Percentiles rank a stretch among this genome's conserved stretches.
Conservation (phyloP, 371 early-diverging fungal genomes). For the Syncephalastrum sp. region DNA sequence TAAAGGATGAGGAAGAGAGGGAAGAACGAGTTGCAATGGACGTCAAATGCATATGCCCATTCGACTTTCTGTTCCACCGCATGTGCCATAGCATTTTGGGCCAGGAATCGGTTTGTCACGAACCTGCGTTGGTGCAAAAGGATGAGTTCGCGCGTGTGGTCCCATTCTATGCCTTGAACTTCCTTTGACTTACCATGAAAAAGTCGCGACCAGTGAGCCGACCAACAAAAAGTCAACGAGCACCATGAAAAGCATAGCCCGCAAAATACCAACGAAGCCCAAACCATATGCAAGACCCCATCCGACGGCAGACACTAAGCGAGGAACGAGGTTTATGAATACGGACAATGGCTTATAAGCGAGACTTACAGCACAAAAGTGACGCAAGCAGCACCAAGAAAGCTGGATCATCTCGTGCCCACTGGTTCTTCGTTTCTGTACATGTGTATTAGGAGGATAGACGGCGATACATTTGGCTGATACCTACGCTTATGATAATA, state of each 20-base stretch:
- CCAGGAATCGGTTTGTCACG: constrained; percentile 77
- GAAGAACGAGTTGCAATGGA: constrained; percentile 92
- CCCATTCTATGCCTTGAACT: background rate
- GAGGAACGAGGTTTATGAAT: background rate
- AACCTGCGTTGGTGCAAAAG: constrained; percentile 39
- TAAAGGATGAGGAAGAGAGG: constrained; percentile 81
- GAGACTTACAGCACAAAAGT: constrained; percentile 57
- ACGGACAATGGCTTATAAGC: background rate
- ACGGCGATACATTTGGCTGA: background rate
- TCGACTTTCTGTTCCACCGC: constrained; percentile 86
- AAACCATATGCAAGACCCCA: constrained; percentile 72
- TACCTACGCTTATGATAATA: constrained; percentile 89
- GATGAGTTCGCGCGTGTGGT: background rate
- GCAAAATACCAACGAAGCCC: constrained; percentile 59
- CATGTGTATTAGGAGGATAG: background rate
- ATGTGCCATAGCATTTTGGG: constrained; percentile 70
- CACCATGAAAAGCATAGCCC: constrained; percentile 71
- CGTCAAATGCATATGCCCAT: constrained; percentile 92
- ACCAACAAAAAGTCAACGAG: constrained; percentile 73
- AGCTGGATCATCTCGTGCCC: constrained; percentile 95
- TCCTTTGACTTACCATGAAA: constrained; percentile 58
- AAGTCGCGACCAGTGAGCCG: constrained; percentile 65
- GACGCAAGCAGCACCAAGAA: constrained; percentile 72
- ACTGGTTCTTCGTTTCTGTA: constrained; percentile 92
- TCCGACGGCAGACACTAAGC: constrained; percentile 65